phyloP scores from a whole-genome alignment of 768 basidiomycete genomes.

The Boletus reticuloceps region DNA sequence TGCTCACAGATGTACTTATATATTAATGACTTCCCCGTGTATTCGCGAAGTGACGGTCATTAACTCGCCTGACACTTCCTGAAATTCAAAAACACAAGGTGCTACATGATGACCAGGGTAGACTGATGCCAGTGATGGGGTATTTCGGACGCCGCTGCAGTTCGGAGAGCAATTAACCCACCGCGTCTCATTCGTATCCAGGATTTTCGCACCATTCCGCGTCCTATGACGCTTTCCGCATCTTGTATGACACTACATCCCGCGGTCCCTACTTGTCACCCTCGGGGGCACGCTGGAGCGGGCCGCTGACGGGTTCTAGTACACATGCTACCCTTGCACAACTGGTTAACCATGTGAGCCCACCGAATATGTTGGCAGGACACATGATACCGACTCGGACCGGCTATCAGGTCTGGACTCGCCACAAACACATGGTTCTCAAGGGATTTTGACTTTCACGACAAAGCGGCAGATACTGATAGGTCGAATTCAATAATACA shows the following conservation, averaged over 20 bases:
- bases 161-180: background rate
- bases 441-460: background rate
- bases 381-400: constrained; percentile 5
- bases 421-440: background rate
- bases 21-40: constrained; percentile 1
- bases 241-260: background rate
- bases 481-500: background rate
- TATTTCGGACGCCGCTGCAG: background rate
- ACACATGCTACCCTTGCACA: background rate
- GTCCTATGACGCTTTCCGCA: constrained; percentile 3
- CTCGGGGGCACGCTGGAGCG: background rate
- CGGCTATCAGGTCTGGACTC: background rate
- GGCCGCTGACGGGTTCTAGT: background rate
- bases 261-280: background rate
- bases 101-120: background rate
- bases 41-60: constrained; percentile 13
- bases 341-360: background rate
- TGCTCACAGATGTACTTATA: too few relatives aligned
- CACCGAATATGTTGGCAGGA: background rate
- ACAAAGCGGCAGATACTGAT: background rate
- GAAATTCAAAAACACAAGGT: background rate
- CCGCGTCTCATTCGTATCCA: background rate
- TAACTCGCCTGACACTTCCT: background rate
- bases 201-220: constrained; percentile 1
- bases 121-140: background rate